phyloP scores from a whole-genome alignment of 176 grass and related monocot species.

The Oryza meyeriana region DNA sequence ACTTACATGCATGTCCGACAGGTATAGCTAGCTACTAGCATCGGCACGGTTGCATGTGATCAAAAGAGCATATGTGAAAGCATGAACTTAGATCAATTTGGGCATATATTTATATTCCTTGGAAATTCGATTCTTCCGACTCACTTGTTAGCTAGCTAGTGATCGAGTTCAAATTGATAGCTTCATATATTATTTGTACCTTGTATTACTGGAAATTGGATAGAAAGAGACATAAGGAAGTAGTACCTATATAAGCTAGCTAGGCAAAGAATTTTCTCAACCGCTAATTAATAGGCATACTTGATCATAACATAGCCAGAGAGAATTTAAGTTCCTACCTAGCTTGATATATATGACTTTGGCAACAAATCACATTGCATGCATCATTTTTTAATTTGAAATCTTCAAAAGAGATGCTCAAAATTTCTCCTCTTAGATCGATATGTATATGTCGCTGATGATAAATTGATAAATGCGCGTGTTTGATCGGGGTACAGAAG shows the following conservation, averaged over 20 bases:
- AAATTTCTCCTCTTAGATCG: not conserved
- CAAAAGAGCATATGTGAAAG: not conserved
- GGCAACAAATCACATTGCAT: not conserved
- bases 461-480: not conserved
- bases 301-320: not conserved
- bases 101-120: not conserved
- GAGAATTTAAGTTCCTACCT: not conserved
- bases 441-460: not conserved
- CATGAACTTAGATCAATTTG: not conserved
- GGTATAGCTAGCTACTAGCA: not conserved
- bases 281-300: not conserved
- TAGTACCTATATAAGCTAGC: not conserved
- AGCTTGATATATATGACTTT: conserved; percentile 16
- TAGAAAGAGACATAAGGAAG: not conserved
- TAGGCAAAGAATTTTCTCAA: not conserved
- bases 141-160: not conserved
- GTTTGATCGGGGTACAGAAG: not conserved
- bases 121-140: not conserved
- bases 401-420: not conserved
- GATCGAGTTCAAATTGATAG: not conserved
- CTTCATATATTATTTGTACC: not conserved
- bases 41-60: not conserved
- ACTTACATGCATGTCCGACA: not conserved
- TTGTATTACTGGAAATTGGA: not conserved
- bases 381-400: conserved; percentile 8